phyloP scores from a whole-genome alignment of 306 rosid genomes.

The Prunus mume region DNA sequence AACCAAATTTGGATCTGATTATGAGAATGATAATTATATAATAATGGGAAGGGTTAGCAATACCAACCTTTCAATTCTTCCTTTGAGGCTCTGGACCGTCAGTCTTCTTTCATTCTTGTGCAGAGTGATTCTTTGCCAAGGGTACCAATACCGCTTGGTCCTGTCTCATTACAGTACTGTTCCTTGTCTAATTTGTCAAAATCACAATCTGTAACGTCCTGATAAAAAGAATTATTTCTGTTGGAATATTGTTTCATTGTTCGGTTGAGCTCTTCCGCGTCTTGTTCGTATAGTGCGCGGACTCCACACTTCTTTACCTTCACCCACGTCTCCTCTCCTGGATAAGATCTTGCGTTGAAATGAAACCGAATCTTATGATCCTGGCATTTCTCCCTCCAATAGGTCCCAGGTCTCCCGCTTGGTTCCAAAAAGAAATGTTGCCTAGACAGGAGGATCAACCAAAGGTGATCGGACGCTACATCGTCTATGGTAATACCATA shows the following conservation, averaged over 20 bases:
- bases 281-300: not conserved
- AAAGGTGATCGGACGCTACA: not conserved
- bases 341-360: rapidly evolving
- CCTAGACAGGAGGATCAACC: not conserved
- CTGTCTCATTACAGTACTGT: not conserved
- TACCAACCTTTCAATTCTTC: too few relatives aligned
- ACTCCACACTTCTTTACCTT: not conserved
- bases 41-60: too few relatives aligned
- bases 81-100: too few relatives aligned
- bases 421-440: rapidly evolving
- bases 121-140: not conserved
- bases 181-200: not conserved
- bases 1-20: too few relatives aligned
- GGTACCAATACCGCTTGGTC: not conserved
- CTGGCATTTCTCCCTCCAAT: rapidly evolving
- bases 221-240: too few relatives aligned
- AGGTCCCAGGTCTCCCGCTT: too few relatives aligned
- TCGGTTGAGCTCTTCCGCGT: not conserved
- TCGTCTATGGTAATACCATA: rapidly evolving
- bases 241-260: not conserved
- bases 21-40: too few relatives aligned
- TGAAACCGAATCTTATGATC: not conserved
- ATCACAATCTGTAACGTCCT: not conserved
- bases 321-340: not conserved
- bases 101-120: not conserved